phyloP scores from a whole-genome alignment of 148 eudicot genomes.

The Suaeda aralocaspica region DNA sequence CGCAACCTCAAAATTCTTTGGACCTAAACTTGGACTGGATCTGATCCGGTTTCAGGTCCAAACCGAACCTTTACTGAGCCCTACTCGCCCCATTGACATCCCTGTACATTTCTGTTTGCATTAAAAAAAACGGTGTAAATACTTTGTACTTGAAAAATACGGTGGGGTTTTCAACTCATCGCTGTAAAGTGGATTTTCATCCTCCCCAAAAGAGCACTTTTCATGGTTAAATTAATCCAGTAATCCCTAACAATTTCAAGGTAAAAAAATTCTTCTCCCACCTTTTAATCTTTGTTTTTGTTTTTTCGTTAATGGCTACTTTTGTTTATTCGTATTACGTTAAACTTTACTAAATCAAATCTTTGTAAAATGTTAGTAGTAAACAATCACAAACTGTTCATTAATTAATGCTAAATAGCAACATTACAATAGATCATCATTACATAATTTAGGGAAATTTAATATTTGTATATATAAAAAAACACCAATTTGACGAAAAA shows the following conservation, averaged over 20 bases:
- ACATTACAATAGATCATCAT: neutral
- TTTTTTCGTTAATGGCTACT: neutral
- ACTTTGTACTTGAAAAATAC: too few relatives aligned
- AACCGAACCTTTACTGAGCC: too few relatives aligned
- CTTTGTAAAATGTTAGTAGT: neutral
- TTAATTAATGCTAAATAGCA: constrained; percentile 1
- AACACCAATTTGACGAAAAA: neutral
- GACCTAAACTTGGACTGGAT: too few relatives aligned
- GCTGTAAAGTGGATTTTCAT: neutral
- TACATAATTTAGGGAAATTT: neutral
- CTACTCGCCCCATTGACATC: too few relatives aligned
- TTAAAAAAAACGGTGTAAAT: too few relatives aligned
- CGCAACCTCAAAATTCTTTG: too few relatives aligned
- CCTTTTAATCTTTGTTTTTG: neutral
- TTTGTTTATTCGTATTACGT: neutral
- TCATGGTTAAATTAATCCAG: too few relatives aligned
- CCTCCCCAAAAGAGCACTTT: neutral
- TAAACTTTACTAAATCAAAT: neutral
- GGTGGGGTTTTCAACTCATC: too few relatives aligned
- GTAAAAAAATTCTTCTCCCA: neutral
- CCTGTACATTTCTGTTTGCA: too few relatives aligned
- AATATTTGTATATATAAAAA: too few relatives aligned
- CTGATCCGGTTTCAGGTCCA: too few relatives aligned
- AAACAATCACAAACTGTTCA: constrained; percentile 10
- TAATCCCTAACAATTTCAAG: neutral